These are phyloP conservation scores for Fusarium compactum DNA, from an alignment of 2,329 filamentous ascomycete genomes.

Conservation along the genomic window DNA sequence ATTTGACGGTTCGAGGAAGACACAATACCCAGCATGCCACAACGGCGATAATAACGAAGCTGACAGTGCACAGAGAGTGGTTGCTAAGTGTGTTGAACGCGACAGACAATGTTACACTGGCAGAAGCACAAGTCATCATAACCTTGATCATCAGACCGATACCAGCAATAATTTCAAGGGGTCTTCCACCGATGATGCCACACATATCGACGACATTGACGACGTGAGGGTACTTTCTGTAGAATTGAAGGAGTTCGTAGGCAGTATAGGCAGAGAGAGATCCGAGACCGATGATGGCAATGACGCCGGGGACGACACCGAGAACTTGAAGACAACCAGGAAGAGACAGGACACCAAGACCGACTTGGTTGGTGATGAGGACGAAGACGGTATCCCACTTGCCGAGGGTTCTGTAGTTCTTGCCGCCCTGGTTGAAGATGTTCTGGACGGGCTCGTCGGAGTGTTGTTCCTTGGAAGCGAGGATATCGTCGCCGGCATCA, in stretches of 20 bases:
- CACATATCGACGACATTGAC: conserved; percentile 78
- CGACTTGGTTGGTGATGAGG: conserved; percentile 48
- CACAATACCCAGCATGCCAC: conserved; percentile 71
- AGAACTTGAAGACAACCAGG: conserved; percentile 76
- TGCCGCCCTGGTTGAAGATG: conserved; percentile 47
- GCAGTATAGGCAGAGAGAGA: conserved; percentile 73
- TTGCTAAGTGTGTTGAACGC: conserved; percentile 75
- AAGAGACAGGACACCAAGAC: conserved; percentile 68
- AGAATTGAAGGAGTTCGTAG: conserved; percentile 68
- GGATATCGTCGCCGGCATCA: conserved; percentile 27
- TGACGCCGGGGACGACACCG: conserved; percentile 74
- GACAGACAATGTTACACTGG: conserved; percentile 72
- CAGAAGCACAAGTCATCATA: conserved; percentile 75
- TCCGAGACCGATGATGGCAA: conserved; percentile 73
- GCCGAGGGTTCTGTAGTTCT: conserved; percentile 47
- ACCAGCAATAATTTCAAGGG: conserved; percentile 49
- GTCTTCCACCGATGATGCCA: conserved; percentile 58
- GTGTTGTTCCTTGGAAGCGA: conserved; percentile 23
- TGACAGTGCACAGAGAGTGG: conserved; percentile 71
- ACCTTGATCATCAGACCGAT: conserved; percentile 78
- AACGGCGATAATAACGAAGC: conserved; percentile 71
- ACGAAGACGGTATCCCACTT: conserved; percentile 48
- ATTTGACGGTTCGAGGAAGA: conserved; percentile 71
- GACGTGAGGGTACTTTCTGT: conserved; percentile 74
- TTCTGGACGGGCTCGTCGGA: conserved; percentile 37